phyloP scores from a whole-genome alignment of 495 filamentous ascomycete genomes.

The Elasticomyces elasticus region DNA sequence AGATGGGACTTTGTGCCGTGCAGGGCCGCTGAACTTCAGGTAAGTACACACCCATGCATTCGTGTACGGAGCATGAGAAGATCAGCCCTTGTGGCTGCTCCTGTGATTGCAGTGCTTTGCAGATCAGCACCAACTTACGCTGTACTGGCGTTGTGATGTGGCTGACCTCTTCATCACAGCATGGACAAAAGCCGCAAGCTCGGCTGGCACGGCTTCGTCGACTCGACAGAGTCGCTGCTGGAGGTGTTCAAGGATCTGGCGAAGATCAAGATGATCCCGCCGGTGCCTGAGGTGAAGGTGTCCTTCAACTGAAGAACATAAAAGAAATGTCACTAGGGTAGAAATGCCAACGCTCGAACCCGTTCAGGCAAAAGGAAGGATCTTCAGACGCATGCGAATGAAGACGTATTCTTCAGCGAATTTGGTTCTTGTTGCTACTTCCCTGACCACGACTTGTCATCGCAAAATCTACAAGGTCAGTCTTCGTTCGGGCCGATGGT shows the following conservation, averaged over 20 bases:
- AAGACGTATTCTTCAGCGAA: too few relatives aligned
- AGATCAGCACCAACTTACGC: too few relatives aligned
- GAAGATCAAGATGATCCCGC: slow-evolving; percentile 31
- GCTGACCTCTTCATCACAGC: slow-evolving; percentile 8
- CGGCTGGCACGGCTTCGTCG: slow-evolving; percentile 36
- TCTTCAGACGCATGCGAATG: not conserved
- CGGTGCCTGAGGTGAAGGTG: slow-evolving; percentile 22
- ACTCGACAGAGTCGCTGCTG: slow-evolving; percentile 31
- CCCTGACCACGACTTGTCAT: not conserved
- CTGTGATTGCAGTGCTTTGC: too few relatives aligned
- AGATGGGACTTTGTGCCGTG: slow-evolving; percentile 24
- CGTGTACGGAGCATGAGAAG: not conserved
- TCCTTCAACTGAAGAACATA: slow-evolving; percentile 10
- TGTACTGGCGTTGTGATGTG: not conserved
- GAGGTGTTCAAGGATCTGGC: slow-evolving; percentile 31
- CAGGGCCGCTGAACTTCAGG: slow-evolving; percentile 19
- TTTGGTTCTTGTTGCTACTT: not conserved
- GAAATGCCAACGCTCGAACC: not conserved
- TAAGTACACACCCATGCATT: slow-evolving; percentile 4
- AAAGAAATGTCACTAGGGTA: not conserved
- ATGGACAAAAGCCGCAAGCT: slow-evolving; percentile 35
- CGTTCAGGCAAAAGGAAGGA: not conserved
- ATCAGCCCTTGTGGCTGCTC: too few relatives aligned
- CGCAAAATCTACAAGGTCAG: not conserved
- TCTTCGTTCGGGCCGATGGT: not conserved